phyloP scores from a whole-genome alignment of 148 eudicot genomes.

The Spergularia bocconei region DNA sequence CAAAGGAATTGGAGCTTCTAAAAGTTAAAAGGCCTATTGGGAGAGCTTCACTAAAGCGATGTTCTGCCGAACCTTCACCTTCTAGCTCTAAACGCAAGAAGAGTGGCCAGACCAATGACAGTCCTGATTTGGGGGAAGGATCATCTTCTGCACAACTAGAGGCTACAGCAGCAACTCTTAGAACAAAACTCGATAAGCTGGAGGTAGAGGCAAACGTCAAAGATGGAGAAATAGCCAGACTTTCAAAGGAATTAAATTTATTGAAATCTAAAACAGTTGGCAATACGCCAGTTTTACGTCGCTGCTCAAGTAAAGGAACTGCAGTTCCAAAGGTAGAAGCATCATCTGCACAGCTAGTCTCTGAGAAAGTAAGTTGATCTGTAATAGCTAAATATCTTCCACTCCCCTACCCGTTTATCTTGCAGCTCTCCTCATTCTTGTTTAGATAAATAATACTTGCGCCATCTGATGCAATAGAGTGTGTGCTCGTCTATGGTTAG shows the following conservation, averaged over 20 bases:
- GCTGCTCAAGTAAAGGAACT: neutral
- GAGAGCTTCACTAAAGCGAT: slow-evolving; percentile 41
- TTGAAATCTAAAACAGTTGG: slow-evolving; percentile 15
- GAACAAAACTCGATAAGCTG: slow-evolving; percentile 16
- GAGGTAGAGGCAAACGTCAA: slow-evolving; percentile 21
- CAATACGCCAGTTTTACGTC: slow-evolving; percentile 20
- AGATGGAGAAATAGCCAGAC: slow-evolving; percentile 15
- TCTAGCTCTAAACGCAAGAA: slow-evolving; percentile 18
- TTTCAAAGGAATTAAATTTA: slow-evolving; percentile 23
- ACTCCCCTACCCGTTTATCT: neutral
- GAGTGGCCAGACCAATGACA: neutral
- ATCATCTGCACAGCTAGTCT: slow-evolving; percentile 9
- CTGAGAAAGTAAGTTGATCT: slow-evolving; percentile 25
- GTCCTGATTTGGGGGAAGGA: slow-evolving; percentile 10
- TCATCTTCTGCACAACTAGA: slow-evolving; percentile 8
- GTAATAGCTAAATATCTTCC: neutral
- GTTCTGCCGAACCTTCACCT: slow-evolving; percentile 25
- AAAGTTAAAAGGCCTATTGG: slow-evolving; percentile 29
- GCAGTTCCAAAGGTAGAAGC: slow-evolving; percentile 17
- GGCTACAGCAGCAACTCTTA: slow-evolving; percentile 13
- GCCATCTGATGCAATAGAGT: neutral
- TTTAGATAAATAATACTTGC: neutral
- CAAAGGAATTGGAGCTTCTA: slow-evolving; percentile 38
- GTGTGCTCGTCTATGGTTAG: neutral
- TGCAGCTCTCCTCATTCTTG: neutral